Conservation (phyloP, 352 stramenopile species). For the Phytophthora agathidicida region DNA sequence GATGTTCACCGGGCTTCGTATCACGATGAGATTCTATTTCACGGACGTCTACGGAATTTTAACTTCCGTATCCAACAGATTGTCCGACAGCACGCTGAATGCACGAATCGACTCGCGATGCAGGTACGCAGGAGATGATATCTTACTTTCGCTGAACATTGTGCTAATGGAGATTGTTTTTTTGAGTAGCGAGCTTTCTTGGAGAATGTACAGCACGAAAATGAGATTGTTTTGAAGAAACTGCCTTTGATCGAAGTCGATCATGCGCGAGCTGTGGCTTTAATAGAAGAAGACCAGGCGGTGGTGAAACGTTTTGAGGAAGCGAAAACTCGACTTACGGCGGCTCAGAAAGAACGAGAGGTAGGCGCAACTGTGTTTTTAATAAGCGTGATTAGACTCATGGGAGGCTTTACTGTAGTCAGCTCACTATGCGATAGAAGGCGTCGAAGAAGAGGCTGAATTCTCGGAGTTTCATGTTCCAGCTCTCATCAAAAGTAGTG, state of each 20-base stretch:
- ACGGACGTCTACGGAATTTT: slow-evolving; percentile 72
- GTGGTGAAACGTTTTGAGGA: slow-evolving; percentile 31
- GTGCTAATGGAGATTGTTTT: not conserved
- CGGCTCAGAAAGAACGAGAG: slow-evolving; percentile 51
- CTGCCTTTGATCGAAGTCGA: slow-evolving; percentile 64
- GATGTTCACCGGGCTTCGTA: slow-evolving; percentile 64
- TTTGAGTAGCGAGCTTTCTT: slow-evolving; percentile 55
- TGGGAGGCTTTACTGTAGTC: slow-evolving; percentile 32
- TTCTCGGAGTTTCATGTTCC: slow-evolving; percentile 76
- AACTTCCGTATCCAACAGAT: slow-evolving; percentile 70
- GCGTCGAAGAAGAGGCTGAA: slow-evolving; percentile 78
- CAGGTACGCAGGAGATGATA: slow-evolving; percentile 58
- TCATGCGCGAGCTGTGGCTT: slow-evolving; percentile 43
- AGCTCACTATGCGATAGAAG: slow-evolving; percentile 60
- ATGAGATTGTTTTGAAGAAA: slow-evolving; percentile 53
- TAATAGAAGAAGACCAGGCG: slow-evolving; percentile 54
- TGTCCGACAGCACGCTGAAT: slow-evolving; percentile 41
- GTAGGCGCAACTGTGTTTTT: slow-evolving; percentile 15
- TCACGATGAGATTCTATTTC: slow-evolving; percentile 70
- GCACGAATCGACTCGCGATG: slow-evolving; percentile 47
- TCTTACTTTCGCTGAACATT: no score
- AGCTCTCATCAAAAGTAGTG: slow-evolving; percentile 61
- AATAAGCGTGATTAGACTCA: not conserved
- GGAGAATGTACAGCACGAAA: slow-evolving; percentile 49
- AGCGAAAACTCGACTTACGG: slow-evolving; percentile 33